These are phyloP conservation scores for Incumbomyces lentus DNA, from an alignment of 2,329 filamentous ascomycete species.

Conservation along the genomic window DNA sequence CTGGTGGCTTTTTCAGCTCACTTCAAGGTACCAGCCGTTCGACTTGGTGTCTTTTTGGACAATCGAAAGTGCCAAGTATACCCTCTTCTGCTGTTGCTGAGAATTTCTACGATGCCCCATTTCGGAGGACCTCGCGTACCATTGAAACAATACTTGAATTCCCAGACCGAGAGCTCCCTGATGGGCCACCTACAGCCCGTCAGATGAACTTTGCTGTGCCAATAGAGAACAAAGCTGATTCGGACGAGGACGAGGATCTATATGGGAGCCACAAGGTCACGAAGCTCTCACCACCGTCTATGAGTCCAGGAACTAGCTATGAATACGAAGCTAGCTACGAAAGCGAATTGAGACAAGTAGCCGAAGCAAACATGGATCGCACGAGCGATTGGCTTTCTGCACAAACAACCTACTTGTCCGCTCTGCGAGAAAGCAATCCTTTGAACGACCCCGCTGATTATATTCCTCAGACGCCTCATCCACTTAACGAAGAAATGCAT, in stretches of 20 bases:
- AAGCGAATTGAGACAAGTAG: constrained; percentile 58
- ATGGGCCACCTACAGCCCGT: constrained; percentile 57
- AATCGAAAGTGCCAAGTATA: constrained; percentile 33
- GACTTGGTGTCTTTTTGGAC: constrained; percentile 57
- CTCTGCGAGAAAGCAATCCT: constrained; percentile 49
- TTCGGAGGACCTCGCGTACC: constrained; percentile 40
- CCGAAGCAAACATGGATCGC: constrained; percentile 66
- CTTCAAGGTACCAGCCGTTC: constrained; percentile 64
- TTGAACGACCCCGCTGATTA: constrained; percentile 11
- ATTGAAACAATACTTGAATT: constrained; percentile 61
- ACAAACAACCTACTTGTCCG: constrained; percentile 66
- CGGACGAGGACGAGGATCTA: constrained; percentile 16
- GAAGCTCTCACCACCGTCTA: constrained; percentile 16
- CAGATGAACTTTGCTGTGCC: constrained; percentile 21
- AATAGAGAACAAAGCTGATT: constrained; percentile 2
- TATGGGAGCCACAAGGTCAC: constrained; percentile 13
- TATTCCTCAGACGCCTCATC: constrained; percentile 10
- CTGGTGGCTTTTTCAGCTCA: constrained; percentile 82
- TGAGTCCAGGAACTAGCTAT: constrained; percentile 51
- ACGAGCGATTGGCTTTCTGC: constrained; percentile 79
- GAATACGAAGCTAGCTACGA: constrained; percentile 69
- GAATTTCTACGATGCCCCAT: constrained; percentile 79
- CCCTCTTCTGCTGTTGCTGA: constrained; percentile 88
- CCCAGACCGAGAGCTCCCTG: constrained; percentile 35
- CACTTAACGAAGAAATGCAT: constrained; percentile 8